Percentiles rank a stretch among this genome's conserved stretches.
Conservation (phyloP, 2,329 filamentous ascomycete genomes). For the Epichloe sibirici region DNA sequence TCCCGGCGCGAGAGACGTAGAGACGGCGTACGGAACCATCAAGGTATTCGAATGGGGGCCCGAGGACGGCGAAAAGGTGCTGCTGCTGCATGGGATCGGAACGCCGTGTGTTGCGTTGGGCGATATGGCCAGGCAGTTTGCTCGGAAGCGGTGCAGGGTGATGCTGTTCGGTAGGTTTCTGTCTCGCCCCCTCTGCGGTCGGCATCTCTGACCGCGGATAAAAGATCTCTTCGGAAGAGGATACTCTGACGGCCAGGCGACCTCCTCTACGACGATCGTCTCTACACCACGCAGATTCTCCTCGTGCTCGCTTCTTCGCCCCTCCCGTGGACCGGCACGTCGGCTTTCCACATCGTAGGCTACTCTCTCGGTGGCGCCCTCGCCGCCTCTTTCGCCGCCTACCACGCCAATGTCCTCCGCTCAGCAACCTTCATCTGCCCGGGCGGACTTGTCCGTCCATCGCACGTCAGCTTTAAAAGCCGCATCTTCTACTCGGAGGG, state of each 20-base stretch:
- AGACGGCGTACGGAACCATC: slow-evolving; percentile 57
- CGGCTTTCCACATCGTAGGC: slow-evolving; percentile 55
- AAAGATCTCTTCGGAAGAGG: slow-evolving; percentile 61
- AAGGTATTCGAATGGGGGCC: slow-evolving; percentile 75
- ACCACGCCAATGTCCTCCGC: slow-evolving; percentile 52
- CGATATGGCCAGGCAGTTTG: slow-evolving; percentile 53
- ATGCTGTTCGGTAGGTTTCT: slow-evolving; percentile 56
- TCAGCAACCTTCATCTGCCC: slow-evolving; percentile 56
- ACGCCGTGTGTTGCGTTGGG: slow-evolving; percentile 63
- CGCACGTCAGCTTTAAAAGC: slow-evolving; percentile 48
- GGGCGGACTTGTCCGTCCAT: slow-evolving; percentile 52
- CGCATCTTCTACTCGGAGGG: slow-evolving; percentile 50
- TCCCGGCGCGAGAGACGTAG: slow-evolving; percentile 56
- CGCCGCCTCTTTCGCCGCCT: slow-evolving; percentile 57
- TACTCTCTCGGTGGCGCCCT: slow-evolving; percentile 79
- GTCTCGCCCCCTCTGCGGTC: slow-evolving; percentile 24
- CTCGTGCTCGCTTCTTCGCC: slow-evolving; percentile 58
- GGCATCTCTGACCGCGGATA: slow-evolving; percentile 11
- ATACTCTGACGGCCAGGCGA: slow-evolving; percentile 51
- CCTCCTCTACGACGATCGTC: slow-evolving; percentile 57
- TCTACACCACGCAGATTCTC: slow-evolving; percentile 63
- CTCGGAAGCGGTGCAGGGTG: slow-evolving; percentile 55
- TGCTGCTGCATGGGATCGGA: slow-evolving; percentile 71
- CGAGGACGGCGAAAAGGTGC: slow-evolving; percentile 54
- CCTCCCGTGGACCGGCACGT: slow-evolving; percentile 50